Base-by-base conservation (phyloP, 495 filamentous ascomycete genomes). In the Trichoderma gamsii region DNA sequence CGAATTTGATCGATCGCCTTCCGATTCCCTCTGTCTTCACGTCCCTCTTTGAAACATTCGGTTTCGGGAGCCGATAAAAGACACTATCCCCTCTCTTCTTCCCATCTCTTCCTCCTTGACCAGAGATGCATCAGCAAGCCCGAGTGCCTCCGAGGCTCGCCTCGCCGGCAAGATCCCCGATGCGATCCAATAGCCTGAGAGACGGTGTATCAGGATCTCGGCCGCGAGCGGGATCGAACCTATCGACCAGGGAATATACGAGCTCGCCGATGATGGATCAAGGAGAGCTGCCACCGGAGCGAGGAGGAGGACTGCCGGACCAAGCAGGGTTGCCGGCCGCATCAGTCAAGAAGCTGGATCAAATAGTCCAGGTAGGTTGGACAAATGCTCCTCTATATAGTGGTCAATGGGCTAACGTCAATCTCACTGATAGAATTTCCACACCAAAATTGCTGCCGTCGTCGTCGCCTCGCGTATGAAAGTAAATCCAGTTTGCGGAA, bases 371-470 rank as follows among this genome's bases (percentile, higher is more conserved):
- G 84, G 93, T 95, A 84, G 59, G 85, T 74, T 44, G 44, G 27
- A 49, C 12, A 46, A 13, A 65, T 68, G 15, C 11, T 11, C 51
- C 18, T 38, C 46, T 35, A n/a, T n/a, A n/a, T 38, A 21, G 21
- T 6, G 21, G n/a, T 5, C 38, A 27, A 61, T 61, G 27, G 25
- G 3, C 56, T 32, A 32, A 32, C 56, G 11, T 61, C 2, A 8
- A 11, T 61, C 9, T 18, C 63, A 0, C 29, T 69, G 35, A 32
- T 76, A 98, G 92, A 96, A 96, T 74, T 96, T 96, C 76, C 90
- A 92, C 77, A 88, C 85, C 65, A 99, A 98, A 81, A 89, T 91
- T 44, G 91, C 92, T 67, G 85, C 95, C 68, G 86, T 95, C 49
- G 90, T 99, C 64, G 78, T 97, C 21, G 88, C 93, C 66, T 88